Evolutionary conservation across 1,284 basidiomycete species (phyloP).

Genomic region (Fistulinella cinereoalba): DNA sequence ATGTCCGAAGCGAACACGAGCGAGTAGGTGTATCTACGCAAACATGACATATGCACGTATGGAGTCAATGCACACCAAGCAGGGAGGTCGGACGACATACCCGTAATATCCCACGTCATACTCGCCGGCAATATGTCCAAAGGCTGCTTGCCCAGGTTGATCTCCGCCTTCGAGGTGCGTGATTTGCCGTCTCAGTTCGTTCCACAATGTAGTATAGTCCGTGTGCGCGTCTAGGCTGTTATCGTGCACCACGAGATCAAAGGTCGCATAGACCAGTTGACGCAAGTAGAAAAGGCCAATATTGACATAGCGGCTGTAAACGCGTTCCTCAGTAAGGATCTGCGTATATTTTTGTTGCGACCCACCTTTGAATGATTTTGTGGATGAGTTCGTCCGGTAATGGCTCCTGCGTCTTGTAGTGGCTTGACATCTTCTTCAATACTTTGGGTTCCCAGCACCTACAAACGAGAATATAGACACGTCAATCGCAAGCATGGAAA

Average conservation of each 20-base stretch:
- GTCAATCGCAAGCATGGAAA: too few relatives aligned
- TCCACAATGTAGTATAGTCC: constrained; percentile 77
- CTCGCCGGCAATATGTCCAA: constrained; percentile 24
- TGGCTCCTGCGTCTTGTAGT: constrained; percentile 70
- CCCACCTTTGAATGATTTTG: constrained; percentile 73
- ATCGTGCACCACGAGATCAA: constrained; percentile 73
- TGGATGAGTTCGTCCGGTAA: constrained; percentile 70
- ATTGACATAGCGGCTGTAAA: constrained; percentile 69
- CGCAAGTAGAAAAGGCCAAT: constrained; percentile 78
- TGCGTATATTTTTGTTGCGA: constrained; percentile 21
- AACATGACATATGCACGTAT: background rate
- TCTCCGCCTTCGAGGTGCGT: constrained; percentile 62
- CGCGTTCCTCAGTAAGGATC: background rate
- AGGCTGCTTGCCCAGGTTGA: constrained; percentile 55
- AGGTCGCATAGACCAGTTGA: constrained; percentile 77
- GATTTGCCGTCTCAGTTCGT: constrained; percentile 60
- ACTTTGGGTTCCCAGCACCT: constrained; percentile 81
- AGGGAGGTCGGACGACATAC: constrained; percentile 35
- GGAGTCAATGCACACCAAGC: background rate
- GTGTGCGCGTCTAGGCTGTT: constrained; percentile 45
- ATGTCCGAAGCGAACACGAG: constrained; percentile 36
- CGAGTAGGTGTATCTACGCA: constrained; percentile 28
- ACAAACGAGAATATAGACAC: background rate
- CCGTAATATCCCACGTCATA: constrained; percentile 81
- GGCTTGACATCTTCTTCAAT: constrained; percentile 64